A percentile compares a stretch with the other conserved stretches of the same genome.
phyloP scores from a whole-genome alignment of 2,329 filamentous ascomycete species.

The Lasiodiplodia sp. region DNA sequence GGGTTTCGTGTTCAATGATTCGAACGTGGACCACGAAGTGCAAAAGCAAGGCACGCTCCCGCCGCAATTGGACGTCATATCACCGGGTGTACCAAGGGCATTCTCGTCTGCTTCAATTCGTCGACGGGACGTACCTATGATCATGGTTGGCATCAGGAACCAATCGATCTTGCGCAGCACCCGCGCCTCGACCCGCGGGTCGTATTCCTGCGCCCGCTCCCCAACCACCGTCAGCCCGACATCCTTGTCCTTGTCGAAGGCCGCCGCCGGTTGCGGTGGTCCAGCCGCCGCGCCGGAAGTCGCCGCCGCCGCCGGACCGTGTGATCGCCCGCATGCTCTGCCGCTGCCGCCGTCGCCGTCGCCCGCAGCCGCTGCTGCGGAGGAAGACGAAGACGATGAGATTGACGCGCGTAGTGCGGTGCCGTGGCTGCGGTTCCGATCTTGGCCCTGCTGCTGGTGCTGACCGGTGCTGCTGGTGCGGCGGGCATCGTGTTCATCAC shows the following conservation, averaged over 20 bases:
- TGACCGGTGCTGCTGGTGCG: background rate
- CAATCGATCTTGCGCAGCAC: constrained; percentile 72
- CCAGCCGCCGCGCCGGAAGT: background rate
- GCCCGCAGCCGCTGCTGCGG: background rate
- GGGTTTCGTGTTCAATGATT: background rate
- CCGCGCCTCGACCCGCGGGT: constrained; percentile 61
- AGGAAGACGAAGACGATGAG: background rate
- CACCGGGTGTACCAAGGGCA: background rate
- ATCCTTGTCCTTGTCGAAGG: constrained; percentile 54
- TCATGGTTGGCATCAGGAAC: constrained; percentile 73
- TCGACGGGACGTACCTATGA: constrained; percentile 40
- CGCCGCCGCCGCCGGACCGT: background rate
- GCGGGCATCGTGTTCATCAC: constrained; percentile 7
- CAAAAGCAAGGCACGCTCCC: background rate
- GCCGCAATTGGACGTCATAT: background rate
- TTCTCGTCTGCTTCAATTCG: background rate
- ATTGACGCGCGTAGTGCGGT: background rate
- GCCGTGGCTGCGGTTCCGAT: background rate
- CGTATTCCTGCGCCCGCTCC: constrained; percentile 61
- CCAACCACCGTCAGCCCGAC: constrained; percentile 67
- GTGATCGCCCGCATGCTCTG: background rate
- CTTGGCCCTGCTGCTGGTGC: background rate
- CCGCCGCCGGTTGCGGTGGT: background rate
- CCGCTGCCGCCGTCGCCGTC: constrained; percentile 64
- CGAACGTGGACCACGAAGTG: background rate